Percentiles rank a stretch among this genome's conserved stretches.
Conservation (phyloP, 345 rosid species). For the Camelina neglecta region DNA sequence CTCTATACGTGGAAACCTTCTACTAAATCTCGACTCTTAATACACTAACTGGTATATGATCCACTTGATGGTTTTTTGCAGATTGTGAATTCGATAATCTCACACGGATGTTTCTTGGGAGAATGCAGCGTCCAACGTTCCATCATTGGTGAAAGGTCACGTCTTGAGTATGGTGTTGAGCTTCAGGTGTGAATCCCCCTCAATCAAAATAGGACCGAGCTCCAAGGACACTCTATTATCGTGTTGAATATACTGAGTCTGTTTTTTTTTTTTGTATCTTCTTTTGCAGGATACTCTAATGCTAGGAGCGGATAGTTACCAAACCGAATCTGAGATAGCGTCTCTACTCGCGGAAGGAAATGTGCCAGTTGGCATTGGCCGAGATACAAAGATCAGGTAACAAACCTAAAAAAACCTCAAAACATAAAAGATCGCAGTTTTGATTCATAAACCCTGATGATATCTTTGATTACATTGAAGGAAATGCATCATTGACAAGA, state of each 20-base stretch:
- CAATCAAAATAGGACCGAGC: not conserved
- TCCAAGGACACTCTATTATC: slow-evolving; percentile 13
- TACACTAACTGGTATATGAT: no score
- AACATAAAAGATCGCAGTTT: not conserved
- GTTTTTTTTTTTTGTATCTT: not conserved
- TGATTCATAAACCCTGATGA: slow-evolving; percentile 28
- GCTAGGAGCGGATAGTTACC: slow-evolving; percentile 93
- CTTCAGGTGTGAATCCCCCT: slow-evolving; percentile 58
- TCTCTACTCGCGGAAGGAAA: slow-evolving; percentile 82
- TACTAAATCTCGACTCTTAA: not conserved
- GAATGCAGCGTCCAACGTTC: slow-evolving; percentile 79
- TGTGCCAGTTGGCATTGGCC: slow-evolving; percentile 87
- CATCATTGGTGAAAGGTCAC: slow-evolving; percentile 88
- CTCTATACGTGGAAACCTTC: not conserved
- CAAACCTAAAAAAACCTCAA: not conserved
- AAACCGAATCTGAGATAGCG: slow-evolving; percentile 92
- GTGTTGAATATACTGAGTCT: not conserved
- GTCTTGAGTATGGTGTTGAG: slow-evolving; percentile 86
- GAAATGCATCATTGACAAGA: slow-evolving; percentile 97
- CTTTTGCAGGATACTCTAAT: slow-evolving; percentile 74
- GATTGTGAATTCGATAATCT: slow-evolving; percentile 82
- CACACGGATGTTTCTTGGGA: slow-evolving; percentile 96
- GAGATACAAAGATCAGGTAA: slow-evolving; percentile 83
- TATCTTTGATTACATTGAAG: slow-evolving; percentile 43
- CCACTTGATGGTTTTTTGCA: slow-evolving; percentile 18